phyloP scores from a whole-genome alignment of 2,329 filamentous ascomycete species.

The Aspergillus puulaauensis region DNA sequence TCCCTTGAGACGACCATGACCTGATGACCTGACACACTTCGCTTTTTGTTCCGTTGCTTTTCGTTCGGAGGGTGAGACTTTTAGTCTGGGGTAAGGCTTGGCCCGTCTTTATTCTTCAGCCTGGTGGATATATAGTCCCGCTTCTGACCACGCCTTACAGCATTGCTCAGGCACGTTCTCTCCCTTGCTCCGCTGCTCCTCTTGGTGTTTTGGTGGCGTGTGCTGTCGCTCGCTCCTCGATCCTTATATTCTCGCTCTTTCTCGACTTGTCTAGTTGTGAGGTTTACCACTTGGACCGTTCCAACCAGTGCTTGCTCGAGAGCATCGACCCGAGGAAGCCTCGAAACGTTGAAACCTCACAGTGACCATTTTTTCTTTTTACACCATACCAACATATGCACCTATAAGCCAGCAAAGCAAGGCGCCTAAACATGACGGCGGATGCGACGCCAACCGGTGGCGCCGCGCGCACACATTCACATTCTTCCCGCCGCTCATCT shows the following conservation, averaged over 20 bases:
- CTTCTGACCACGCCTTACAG: neutral
- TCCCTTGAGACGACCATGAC: neutral
- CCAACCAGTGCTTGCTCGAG: no score
- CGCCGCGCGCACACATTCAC: neutral
- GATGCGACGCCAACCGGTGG: neutral
- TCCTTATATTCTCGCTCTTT: neutral
- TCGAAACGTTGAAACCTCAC: no score
- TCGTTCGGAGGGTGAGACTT: no score
- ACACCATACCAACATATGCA: neutral
- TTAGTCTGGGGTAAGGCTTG: neutral
- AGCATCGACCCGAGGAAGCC: neutral
- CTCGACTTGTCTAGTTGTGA: neutral
- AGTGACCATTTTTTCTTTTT: no score
- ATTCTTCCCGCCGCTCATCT: neutral
- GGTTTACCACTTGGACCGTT: neutral
- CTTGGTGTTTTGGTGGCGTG: neutral
- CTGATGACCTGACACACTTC: no score
- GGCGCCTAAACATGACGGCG: neutral
- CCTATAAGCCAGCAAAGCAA: neutral
- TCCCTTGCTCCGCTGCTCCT: neutral
- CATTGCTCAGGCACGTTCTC: neutral
- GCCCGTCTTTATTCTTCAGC: neutral
- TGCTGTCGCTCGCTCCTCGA: no score
- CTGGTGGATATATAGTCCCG: conserved; percentile 2
- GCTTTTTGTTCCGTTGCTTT: no score